phyloP scores from a whole-genome alignment of 1,284 basidiomycete species.

The Ustilago sp. region DNA sequence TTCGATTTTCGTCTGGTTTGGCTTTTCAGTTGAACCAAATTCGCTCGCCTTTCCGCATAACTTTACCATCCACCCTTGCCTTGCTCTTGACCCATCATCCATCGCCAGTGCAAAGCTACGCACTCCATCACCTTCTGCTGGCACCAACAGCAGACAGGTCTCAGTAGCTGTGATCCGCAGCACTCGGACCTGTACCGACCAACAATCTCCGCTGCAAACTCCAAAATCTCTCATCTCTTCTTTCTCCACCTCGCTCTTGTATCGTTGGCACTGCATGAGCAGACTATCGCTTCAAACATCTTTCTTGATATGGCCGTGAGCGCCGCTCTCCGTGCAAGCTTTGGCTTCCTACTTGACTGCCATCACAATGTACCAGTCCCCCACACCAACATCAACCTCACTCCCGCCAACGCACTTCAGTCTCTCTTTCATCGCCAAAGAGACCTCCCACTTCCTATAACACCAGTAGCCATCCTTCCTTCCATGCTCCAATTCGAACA shows the following conservation, averaged over 20 bases:
- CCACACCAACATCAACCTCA: slow-evolving; percentile 30
- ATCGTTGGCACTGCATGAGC: slow-evolving; percentile 21
- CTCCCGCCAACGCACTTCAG: slow-evolving; percentile 35
- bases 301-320: slow-evolving; percentile 38
- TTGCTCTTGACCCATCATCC: background rate
- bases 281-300: background rate
- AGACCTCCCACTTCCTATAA: slow-evolving; percentile 39
- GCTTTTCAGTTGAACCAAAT: background rate
- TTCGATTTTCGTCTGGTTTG: background rate
- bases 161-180: slow-evolving; percentile 35
- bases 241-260: background rate
- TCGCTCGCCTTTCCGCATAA: background rate
- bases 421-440: slow-evolving; percentile 43
- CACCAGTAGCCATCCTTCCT: slow-evolving; percentile 31
- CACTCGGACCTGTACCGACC: slow-evolving; percentile 37
- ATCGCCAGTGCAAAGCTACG: slow-evolving; percentile 13
- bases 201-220: background rate
- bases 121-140: slow-evolving; percentile 26
- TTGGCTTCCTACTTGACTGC: slow-evolving; percentile 43
- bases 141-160: slow-evolving; percentile 36
- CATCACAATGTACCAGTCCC: slow-evolving; percentile 18
- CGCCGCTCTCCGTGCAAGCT: slow-evolving; percentile 40
- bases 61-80: background rate
- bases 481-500: slow-evolving; percentile 45
- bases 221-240: background rate